Evolutionary conservation across 2,329 filamentous ascomycete genomes (phyloP).

Genomic region (Clonostachys chloroleuca): DNA sequence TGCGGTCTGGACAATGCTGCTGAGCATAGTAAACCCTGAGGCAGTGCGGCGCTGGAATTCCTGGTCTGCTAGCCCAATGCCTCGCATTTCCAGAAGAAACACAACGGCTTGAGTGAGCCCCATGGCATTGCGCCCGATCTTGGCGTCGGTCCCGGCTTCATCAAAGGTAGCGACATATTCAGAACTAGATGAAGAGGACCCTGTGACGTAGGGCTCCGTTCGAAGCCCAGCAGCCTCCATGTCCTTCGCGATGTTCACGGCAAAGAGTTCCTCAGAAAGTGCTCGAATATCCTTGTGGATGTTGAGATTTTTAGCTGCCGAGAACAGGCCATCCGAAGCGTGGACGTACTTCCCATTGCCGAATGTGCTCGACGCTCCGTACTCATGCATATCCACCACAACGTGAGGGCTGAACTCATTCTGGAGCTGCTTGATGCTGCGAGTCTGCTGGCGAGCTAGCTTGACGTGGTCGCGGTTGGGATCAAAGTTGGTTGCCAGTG

Average conservation of each 20-base stretch:
- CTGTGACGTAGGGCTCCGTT: constrained; percentile 19
- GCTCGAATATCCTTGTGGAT: constrained; percentile 19
- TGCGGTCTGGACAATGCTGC: constrained; percentile 18
- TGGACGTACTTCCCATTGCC: constrained; percentile 13
- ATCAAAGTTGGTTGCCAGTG: constrained; percentile 17
- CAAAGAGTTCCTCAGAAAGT: constrained; percentile 18
- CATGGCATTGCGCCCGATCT: constrained; percentile 21
- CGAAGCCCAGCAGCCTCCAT: constrained; percentile 17
- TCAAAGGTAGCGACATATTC: constrained; percentile 11
- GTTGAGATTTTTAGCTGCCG: constrained; percentile 24
- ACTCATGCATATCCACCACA: constrained; percentile 24
- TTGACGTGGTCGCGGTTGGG: constrained; percentile 26
- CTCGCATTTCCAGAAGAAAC: constrained; percentile 20
- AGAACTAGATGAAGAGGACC: constrained; percentile 6
- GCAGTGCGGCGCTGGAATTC: constrained; percentile 21
- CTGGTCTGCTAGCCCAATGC: constrained; percentile 20
- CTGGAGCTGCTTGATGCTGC: constrained; percentile 18
- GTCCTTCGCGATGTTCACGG: constrained; percentile 15
- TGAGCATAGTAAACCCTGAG: constrained; percentile 16
- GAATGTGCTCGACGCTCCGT: constrained; percentile 9
- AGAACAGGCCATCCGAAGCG: constrained; percentile 20
- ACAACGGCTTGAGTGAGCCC: constrained; percentile 19
- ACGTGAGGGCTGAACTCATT: constrained; percentile 18
- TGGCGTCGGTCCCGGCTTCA: constrained; percentile 18
- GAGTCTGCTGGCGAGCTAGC: constrained; percentile 20